phyloP scores from a whole-genome alignment of 169 alveolate species.

The Blepharisma undulans region DNA sequence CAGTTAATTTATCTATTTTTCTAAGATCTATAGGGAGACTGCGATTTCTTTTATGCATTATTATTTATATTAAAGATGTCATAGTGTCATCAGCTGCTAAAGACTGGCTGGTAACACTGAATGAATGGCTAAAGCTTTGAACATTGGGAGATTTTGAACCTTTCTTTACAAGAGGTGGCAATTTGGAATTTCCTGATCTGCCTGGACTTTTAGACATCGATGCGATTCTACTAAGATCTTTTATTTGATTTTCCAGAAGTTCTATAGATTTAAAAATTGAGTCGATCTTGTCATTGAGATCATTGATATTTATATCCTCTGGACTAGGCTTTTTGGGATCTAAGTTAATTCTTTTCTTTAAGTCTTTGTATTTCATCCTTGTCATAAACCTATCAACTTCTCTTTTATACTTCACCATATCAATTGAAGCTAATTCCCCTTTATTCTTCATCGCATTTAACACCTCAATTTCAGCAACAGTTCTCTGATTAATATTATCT shows the following conservation, averaged over 20 bases:
- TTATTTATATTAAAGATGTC: neutral
- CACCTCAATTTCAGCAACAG: neutral
- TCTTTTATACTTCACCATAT: neutral
- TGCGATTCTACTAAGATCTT: neutral
- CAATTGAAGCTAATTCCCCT: neutral
- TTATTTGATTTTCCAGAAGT: neutral
- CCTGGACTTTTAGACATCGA: neutral
- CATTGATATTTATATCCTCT: neutral
- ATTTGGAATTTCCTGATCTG: neutral
- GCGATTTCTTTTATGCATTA: neutral
- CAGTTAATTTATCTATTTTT: neutral
- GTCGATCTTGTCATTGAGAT: neutral
- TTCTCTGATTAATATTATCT: slow-evolving; percentile 38
- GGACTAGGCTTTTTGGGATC: neutral
- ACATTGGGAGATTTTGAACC: neutral
- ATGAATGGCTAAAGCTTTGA: neutral
- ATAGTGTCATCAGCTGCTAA: neutral
- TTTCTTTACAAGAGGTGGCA: neutral
- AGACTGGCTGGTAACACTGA: neutral
- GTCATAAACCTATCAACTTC: neutral
- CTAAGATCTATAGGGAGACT: neutral
- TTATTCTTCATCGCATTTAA: neutral
- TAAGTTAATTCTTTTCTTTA: neutral
- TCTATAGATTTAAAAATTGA: neutral
- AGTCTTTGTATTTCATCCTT: neutral